Conservation (phyloP, 352 stramenopile genomes). For the Pythium sukuiense region DNA sequence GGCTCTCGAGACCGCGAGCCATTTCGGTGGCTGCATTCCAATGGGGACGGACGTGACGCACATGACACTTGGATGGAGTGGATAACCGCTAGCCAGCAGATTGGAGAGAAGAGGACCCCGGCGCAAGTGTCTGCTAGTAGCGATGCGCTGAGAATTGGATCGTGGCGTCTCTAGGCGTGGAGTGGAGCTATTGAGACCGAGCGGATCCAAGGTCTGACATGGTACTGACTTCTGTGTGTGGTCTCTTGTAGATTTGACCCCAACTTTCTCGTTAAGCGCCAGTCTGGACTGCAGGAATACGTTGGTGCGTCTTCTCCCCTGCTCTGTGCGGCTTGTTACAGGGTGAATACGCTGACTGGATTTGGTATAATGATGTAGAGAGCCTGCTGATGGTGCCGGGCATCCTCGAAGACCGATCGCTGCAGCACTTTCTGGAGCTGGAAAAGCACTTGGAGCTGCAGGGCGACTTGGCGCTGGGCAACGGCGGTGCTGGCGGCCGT, state of each 20-base stretch:
- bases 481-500: conserved; percentile 27
- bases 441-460: conserved; percentile 78
- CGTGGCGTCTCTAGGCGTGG: background rate
- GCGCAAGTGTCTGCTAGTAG: conserved; percentile 17
- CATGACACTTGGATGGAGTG: background rate
- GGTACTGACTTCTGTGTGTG: no score
- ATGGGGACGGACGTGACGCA: background rate
- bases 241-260: conserved; percentile 62
- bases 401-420: conserved; percentile 71
- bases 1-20: background rate
- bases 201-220: no score
- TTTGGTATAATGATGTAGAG: conserved; percentile 30
- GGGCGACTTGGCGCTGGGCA: conserved; percentile 39
- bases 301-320: conserved; percentile 35
- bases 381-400: conserved; percentile 62
- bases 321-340: background rate
- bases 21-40: no score
- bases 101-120: background rate
- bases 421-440: conserved; percentile 80
- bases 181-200: no score
- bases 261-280: conserved; percentile 78
- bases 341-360: background rate
- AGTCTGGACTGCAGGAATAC: conserved; percentile 74
- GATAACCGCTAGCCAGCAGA: background rate
- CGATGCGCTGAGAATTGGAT: conserved; percentile 21